Evolutionary conservation across 2,329 filamentous ascomycete species (phyloP), one percentile per base, ranked within the genome.

Genomic region (Pyrenochaeta sp.): DNA sequence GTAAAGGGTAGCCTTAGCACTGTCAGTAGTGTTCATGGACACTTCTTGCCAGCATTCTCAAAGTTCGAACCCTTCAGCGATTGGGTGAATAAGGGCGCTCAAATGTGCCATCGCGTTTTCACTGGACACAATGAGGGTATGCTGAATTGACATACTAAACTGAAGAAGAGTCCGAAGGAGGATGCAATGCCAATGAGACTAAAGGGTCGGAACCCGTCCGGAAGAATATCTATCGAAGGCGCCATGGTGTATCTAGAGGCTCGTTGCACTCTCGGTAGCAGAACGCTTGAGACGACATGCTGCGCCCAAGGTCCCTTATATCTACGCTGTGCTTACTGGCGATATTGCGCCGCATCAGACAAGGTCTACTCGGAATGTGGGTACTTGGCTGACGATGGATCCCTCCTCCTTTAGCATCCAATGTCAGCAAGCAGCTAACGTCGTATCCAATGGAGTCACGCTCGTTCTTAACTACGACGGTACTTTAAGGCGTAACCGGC

Each of bases 1-100:
- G 19, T 71, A 73, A 1, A 65, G 1, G 1, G 44, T 32, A 5
- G 57, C 25, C 72, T 72, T 25, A 12, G 27, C 1, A 2, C 6
- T 34, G 48, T 58, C 22, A 60, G 43, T 10, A 30, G 7, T 22
- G 8, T 34, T 22, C 27, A 8, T 15, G 44, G 3, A 46, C 27
- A 7, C 13, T 19, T 25, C 15, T 12, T 25, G 22, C 12, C 22
- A 25, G 9, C 10, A 12, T 22, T 25, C 22, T 27, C 22, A 8
- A 12, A 12, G 8, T 13, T 36, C 32, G 32, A 10, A 36, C 32
- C 32, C 32, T 9, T 36, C 3, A 36, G 32, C 3, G 13, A 3
- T 13, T 36, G 3, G 32, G 13, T 3, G 32, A 8, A 32, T 12
- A 12, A 9, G 8, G 13, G 13, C 12, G 13, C 32, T 36, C 12